Conservation (phyloP, 176 grass and related monocot species). For the Stipa capillata region DNA sequence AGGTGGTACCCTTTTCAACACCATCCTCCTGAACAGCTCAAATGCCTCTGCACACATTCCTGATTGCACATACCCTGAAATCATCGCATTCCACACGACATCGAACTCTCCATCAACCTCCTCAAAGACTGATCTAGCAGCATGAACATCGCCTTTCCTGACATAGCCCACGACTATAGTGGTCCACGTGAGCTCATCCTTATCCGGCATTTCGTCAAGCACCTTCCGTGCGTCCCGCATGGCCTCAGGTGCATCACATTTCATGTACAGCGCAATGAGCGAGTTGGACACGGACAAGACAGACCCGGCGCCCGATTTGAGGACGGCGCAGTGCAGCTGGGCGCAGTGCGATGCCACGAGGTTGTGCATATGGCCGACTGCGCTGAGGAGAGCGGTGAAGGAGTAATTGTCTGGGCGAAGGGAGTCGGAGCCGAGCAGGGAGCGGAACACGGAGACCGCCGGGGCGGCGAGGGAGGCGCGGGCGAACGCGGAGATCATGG, state of each 20-base stretch:
- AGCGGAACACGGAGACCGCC: conserved; percentile 41
- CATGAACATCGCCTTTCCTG: conserved; percentile 45
- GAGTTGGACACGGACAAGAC: conserved; percentile 64
- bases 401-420: conserved; percentile 67
- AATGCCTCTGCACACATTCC: conserved; percentile 53
- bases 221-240: conserved; percentile 31
- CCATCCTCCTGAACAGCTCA: conserved; percentile 78
- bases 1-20: conserved; percentile 34
- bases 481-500: conserved; percentile 71
- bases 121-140: conserved; percentile 60
- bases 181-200: conserved; percentile 82
- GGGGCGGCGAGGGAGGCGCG: conserved; percentile 39
- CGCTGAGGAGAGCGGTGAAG: conserved; percentile 79
- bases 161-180: conserved; percentile 81
- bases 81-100: conserved; percentile 95
- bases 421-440: conserved; percentile 27
- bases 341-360: conserved; percentile 43
- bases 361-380: conserved; percentile 34
- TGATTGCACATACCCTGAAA: conserved; percentile 78
- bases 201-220: conserved; percentile 65
- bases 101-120: conserved; percentile 55
- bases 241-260: conserved; percentile 20
- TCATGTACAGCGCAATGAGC: conserved; percentile 61
- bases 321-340: conserved; percentile 54
- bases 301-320: conserved; percentile 39